Evolutionary conservation across 129 eudicot species (phyloP).

Genomic region (Saussurea involucrata): DNA sequence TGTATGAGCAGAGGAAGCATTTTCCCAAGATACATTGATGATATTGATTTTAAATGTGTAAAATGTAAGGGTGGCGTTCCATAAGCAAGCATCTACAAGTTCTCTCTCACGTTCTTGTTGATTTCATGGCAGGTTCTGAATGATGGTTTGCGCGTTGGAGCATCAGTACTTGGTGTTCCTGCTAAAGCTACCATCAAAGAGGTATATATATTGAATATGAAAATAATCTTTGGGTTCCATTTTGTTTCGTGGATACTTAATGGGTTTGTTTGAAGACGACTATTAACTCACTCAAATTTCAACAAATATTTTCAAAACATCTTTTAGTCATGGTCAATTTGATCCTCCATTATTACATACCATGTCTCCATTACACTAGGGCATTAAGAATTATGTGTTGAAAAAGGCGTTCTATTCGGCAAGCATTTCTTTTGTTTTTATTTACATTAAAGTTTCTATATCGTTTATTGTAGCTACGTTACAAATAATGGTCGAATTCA

Average conservation of each 20-base stretch:
- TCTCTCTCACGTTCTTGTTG: neutral
- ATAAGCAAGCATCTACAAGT: neutral
- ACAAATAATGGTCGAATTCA: neutral
- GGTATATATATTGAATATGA: constrained; percentile 38
- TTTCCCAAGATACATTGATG: neutral
- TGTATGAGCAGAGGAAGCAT: neutral
- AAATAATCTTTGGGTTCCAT: neutral
- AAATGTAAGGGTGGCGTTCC: neutral
- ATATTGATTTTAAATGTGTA: neutral
- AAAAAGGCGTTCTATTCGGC: neutral
- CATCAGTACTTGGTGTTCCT: constrained; percentile 99
- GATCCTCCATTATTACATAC: no score
- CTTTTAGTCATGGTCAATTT: neutral
- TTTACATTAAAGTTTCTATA: neutral
- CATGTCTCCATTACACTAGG: neutral
- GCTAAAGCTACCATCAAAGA: constrained; percentile 97
- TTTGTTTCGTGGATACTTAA: constrained; percentile 1
- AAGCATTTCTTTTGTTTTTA: neutral
- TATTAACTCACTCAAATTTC: neutral
- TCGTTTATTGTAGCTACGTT: neutral
- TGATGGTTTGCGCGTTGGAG: constrained; percentile 82
- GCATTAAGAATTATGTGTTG: neutral
- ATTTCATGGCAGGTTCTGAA: constrained; percentile 60
- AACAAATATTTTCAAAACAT: neutral
- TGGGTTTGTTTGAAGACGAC: neutral